Evolutionary conservation across 2,329 filamentous ascomycete species (phyloP), one percentile per base, ranked within the genome.

Genomic region (Bertia moriformis): DNA sequence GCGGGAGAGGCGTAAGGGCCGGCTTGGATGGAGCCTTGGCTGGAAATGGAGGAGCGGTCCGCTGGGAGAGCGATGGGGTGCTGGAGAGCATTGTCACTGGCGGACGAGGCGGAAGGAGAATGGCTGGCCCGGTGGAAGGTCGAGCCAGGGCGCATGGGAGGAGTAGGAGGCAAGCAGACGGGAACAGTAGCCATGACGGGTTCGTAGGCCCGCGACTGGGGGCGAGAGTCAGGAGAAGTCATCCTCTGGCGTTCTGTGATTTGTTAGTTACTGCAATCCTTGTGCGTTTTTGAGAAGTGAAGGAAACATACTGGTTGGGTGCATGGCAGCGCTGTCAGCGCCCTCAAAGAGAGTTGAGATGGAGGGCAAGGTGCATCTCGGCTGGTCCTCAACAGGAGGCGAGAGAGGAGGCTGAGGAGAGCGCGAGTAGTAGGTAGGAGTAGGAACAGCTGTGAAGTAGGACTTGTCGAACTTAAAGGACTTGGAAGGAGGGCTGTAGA

Each of bases 231-330:
- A 10, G 24, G n/a, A 29, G 15, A 15, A 15, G 10, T 35, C 12
- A 18, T 35, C 10, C 32, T 10, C 17, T 35, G 32, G 32, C 32
- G 32, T 17, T 35, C 32, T 35, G 32, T 7, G 32, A 17, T 13
- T 15, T 12, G 45, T 45, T 41, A 49, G 46, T 44, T n/a, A n/a
- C n/a, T n/a, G n/a, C 36, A 50, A 40, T 38, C 10, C 10, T 10
- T 7, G 10, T 12, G 32, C 17, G 10, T 18, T 35, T 35, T 29
- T n/a, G n/a, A n/a, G n/a, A 35, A 17, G 7, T 35, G 15, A 7
- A 35, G 15, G 17, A 35, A 18, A 12, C 32, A 35, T 35, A 35
- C 32, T 35, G 7, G 32, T 15, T 12, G 10, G 32, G 10, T 35
- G 32, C n/a, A n/a, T n/a, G n/a, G 24, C 24, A 18, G 32, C 32